Evolutionary conservation across 2,329 filamentous ascomycete species (phyloP).

Genomic region (Hypoxylon sp.): DNA sequence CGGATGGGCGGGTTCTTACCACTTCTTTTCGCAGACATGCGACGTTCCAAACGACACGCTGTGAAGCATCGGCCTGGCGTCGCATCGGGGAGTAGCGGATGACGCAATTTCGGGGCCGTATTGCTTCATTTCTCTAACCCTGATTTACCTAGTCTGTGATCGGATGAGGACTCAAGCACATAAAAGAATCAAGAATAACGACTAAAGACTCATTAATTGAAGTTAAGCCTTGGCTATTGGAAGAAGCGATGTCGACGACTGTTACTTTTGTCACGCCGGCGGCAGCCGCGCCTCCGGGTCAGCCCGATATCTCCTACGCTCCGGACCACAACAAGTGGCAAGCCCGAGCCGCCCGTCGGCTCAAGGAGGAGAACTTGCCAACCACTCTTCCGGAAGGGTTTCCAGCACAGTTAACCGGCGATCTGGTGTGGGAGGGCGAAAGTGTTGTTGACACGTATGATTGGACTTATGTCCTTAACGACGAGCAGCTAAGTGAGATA

Average conservation of each 20-base stretch:
- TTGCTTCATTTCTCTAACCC: conserved; percentile 30
- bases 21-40: no score
- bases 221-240: background rate
- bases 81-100: conserved; percentile 25
- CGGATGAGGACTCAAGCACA: background rate
- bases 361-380: conserved; percentile 52
- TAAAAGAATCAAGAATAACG: background rate
- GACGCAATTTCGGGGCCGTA: conserved; percentile 39
- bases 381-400: conserved; percentile 59
- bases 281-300: conserved; percentile 49
- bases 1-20: no score
- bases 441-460: conserved; percentile 58
- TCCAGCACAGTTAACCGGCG: conserved; percentile 56
- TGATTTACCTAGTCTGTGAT: background rate
- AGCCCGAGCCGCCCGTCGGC: conserved; percentile 56
- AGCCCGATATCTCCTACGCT: conserved; percentile 67
- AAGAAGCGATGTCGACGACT: conserved; percentile 26
- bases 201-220: background rate
- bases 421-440: conserved; percentile 66
- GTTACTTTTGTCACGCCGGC: conserved; percentile 39
- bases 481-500: conserved; percentile 60
- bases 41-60: no score
- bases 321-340: conserved; percentile 64
- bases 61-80: no score
- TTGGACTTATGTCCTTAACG: conserved; percentile 61